Evolutionary conservation across 176 grass and related monocot genomes (phyloP), one percentile per base, ranked within the genome.

Genomic region (Eleusine coracana): DNA sequence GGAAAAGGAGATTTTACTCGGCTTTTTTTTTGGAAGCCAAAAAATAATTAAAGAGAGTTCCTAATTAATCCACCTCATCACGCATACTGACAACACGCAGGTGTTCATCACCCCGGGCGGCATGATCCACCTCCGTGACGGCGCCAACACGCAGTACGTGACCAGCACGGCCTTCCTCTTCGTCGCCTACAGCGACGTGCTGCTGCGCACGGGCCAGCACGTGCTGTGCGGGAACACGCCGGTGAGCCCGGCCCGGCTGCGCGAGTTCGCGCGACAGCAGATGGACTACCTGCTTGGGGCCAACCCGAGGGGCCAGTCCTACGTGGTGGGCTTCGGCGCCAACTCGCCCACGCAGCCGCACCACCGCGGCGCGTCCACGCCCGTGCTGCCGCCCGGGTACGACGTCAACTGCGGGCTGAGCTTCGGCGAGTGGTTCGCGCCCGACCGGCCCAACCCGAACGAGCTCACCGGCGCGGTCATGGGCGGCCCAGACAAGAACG

Each of bases 131-230:
- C 93, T 99, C 36, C 89, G 93, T 58, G 93, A 96, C 66, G 96
- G 96, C 78, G 96, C 96, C 77, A 99, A 99, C 82, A 78, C 96
- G 8, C 96, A 99, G 80, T 96, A 99, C 76, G 96, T 90, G 1
- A 99, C 96, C 5, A 20, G 85, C 74, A 90, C 93, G 7, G 80
- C 96, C 10, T 99, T 99, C 80, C 86, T 99, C 51, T 88, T 99
- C 75, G 9, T 88, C 20, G 38, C 80, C 12, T 99, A 99, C 85
- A 75, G 83, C 63, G 91, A 92, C 89, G 16, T 95, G n/a, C 96
- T 99, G 20, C 50, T 29, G 16, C 86, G 81, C 68, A 85, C 83
- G 80, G 60, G 77, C 21, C 81, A 95, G 83, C n/a, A 10, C 7
- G 96, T 95, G 4, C n/a, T 77, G 34, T 99, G 96, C 70, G 96